These are phyloP conservation scores for Cladophialophora carrionii DNA, from an alignment of 2,329 filamentous ascomycete genomes.

Conservation along the genomic window DNA sequence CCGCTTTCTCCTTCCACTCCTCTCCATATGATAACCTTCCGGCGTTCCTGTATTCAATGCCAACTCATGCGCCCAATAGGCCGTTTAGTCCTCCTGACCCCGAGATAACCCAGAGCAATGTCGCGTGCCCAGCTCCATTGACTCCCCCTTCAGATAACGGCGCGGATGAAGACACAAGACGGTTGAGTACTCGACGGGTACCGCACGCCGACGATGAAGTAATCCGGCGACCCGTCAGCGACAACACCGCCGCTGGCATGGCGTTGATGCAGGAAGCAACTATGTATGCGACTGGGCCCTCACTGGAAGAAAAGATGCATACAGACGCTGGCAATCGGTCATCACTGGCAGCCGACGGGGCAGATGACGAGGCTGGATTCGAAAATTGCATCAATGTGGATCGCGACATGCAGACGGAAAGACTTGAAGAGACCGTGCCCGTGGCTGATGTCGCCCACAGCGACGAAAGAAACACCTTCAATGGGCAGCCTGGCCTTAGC, in stretches of 20 bases:
- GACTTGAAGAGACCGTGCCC: not conserved
- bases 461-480: not conserved
- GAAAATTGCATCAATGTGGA: constrained; percentile 14
- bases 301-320: constrained; percentile 24
- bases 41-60: constrained; percentile 34
- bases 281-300: constrained; percentile 29
- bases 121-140: constrained; percentile 33
- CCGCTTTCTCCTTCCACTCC: constrained; percentile 1
- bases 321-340: constrained; percentile 7
- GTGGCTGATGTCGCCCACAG: not conserved
- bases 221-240: constrained; percentile 17
- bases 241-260: constrained; percentile 39
- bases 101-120: constrained; percentile 28
- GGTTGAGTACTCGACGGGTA: constrained; percentile 14
- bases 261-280: constrained; percentile 37
- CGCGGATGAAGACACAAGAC: constrained; percentile 19
- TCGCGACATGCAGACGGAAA: not conserved
- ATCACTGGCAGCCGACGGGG: constrained; percentile 1
- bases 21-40: constrained; percentile 36
- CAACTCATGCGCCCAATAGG: constrained; percentile 35
- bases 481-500: not conserved
- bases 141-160: constrained; percentile 33
- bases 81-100: constrained; percentile 21
- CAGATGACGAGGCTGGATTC: constrained; percentile 7
- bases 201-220: constrained; percentile 21